phyloP scores from a whole-genome alignment of 805 yeast genomes.

The Ogataea pignaliae region DNA sequence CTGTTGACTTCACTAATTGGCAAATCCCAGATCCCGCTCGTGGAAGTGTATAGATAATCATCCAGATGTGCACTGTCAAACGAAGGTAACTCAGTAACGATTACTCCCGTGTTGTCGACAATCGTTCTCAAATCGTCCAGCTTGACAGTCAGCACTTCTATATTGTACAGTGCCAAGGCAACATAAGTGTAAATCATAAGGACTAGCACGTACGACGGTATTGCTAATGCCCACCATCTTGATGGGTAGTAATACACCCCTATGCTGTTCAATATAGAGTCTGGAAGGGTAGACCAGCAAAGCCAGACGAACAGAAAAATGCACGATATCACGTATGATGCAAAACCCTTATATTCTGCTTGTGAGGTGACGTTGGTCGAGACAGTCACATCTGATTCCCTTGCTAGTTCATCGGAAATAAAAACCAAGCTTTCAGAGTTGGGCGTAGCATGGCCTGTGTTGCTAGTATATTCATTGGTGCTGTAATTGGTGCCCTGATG shows the following conservation, averaged over 20 bases:
- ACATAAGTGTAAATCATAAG: slow-evolving; percentile 69
- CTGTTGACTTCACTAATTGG: slow-evolving; percentile 68
- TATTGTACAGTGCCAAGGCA: slow-evolving; percentile 65
- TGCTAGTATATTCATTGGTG: neutral
- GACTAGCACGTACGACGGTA: slow-evolving; percentile 69
- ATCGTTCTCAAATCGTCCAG: slow-evolving; percentile 59
- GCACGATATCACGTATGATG: slow-evolving; percentile 66
- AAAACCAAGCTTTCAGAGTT: slow-evolving; percentile 7
- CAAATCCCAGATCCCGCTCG: slow-evolving; percentile 85
- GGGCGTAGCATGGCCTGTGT: slow-evolving; percentile 1
- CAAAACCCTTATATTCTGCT: slow-evolving; percentile 86
- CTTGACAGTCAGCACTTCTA: slow-evolving; percentile 64
- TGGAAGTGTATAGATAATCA: slow-evolving; percentile 49
- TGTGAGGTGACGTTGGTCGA: slow-evolving; percentile 50
- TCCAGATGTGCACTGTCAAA: slow-evolving; percentile 16
- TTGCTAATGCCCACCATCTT: slow-evolving; percentile 83
- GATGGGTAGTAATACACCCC: slow-evolving; percentile 77
- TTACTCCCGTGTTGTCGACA: slow-evolving; percentile 56
- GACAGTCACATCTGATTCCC: slow-evolving; percentile 63
- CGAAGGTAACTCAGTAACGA: slow-evolving; percentile 21
- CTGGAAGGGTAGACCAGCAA: slow-evolving; percentile 75
- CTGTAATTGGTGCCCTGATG: neutral
- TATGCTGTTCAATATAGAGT: slow-evolving; percentile 42
- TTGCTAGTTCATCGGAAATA: slow-evolving; percentile 50
- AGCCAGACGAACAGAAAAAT: slow-evolving; percentile 52